Conservation (phyloP, 805 yeast genomes). For the Tetrapisispora nanseiensis region DNA sequence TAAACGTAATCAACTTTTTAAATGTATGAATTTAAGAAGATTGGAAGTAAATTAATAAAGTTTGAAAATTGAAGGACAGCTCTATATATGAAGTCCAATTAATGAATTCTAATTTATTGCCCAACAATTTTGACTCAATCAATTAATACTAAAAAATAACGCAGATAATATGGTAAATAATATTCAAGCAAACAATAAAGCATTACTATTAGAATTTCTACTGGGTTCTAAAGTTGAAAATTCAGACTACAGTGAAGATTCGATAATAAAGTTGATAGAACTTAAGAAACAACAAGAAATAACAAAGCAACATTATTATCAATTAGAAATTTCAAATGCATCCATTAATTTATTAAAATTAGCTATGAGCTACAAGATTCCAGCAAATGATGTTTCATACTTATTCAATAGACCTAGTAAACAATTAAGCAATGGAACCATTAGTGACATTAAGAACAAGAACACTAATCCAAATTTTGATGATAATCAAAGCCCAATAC, state of each 20-base stretch:
- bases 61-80: too few species aligned
- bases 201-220: constrained; percentile 1
- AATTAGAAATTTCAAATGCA: constrained; percentile 50
- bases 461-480: not conserved
- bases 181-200: not conserved
- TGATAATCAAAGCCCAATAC: not conserved
- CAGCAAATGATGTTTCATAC: constrained; percentile 52
- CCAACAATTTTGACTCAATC: not conserved
- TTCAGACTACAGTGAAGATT: constrained; percentile 50
- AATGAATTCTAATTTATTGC: too few species aligned
- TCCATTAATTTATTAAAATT: constrained; percentile 52
- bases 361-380: constrained; percentile 55
- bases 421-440: not conserved
- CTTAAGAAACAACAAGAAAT: constrained; percentile 66
- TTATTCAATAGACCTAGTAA: constrained; percentile 32
- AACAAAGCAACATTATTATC: constrained; percentile 72
- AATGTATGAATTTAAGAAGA: too few species aligned
- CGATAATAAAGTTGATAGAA: constrained; percentile 47
- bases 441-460: not conserved
- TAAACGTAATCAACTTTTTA: too few species aligned
- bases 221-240: constrained; percentile 7
- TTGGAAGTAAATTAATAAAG: too few species aligned
- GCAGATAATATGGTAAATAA: not conserved
- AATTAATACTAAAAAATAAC: not conserved
- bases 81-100: too few species aligned